A percentile compares a stretch with the other conserved stretches of the same genome.
phyloP scores from a whole-genome alignment of 1,139 yeast genomes.

The Protomyces lactucae-debilis region DNA sequence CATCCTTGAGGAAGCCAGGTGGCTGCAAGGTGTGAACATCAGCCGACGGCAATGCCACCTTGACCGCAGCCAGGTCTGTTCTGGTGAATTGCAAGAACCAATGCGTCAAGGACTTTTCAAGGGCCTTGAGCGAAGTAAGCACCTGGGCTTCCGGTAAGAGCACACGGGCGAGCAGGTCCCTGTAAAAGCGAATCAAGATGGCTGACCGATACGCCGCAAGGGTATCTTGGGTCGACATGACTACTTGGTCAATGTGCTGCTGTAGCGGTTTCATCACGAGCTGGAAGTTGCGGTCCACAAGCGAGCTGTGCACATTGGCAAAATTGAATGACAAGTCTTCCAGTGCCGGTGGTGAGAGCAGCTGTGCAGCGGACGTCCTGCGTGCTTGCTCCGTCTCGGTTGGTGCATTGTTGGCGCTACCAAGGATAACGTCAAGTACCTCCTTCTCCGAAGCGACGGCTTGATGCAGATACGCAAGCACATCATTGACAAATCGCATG shows the following conservation, averaged over 20 bases:
- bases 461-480: conserved; percentile 83
- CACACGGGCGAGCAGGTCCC: conserved; percentile 58
- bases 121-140: conserved; percentile 1
- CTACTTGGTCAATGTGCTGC: conserved; percentile 57
- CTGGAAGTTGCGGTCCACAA: conserved; percentile 10
- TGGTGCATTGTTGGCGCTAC: conserved; percentile 36
- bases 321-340: conserved; percentile 5
- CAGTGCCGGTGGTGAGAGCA: neutral
- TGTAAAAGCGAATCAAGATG: conserved; percentile 62
- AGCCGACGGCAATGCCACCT: conserved; percentile 11
- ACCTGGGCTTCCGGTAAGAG: conserved; percentile 25
- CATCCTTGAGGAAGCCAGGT: conserved; percentile 40
- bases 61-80: conserved; percentile 21
- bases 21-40: conserved; percentile 37
- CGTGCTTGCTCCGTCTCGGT: conserved; percentile 37
- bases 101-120: conserved; percentile 32
- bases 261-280: conserved; percentile 21
- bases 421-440: conserved; percentile 55
- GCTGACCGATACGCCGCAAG: conserved; percentile 54
- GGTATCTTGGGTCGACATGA: conserved; percentile 61
- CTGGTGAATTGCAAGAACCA: conserved; percentile 27
- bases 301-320: conserved; percentile 11
- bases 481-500: conserved; percentile 74
- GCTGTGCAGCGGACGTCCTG: neutral
- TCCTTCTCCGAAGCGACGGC: conserved; percentile 88